Conservation (phyloP, 805 yeast genomes). For the Nakazawaea wyomingensis region DNA sequence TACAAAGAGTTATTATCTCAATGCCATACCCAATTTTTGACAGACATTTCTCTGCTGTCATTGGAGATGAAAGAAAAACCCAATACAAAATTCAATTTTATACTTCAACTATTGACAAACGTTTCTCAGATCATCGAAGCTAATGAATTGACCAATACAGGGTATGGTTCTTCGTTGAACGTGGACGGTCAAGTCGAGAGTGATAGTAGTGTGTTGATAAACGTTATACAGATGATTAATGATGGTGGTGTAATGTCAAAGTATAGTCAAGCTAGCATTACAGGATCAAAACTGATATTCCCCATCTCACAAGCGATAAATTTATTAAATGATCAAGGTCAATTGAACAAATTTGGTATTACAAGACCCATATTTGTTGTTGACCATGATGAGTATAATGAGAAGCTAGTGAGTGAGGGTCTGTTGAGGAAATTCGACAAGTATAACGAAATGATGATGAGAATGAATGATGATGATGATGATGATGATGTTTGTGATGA, state of each 20-base stretch:
- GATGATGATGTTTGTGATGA: background rate
- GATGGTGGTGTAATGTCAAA: too few relatives aligned
- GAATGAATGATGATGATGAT: too few relatives aligned
- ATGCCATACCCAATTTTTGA: background rate
- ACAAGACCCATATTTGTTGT: conserved; percentile 30
- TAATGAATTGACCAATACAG: conserved; percentile 42
- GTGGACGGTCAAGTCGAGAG: conserved; percentile 36
- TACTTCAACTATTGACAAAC: conserved; percentile 7
- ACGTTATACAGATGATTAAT: too few relatives aligned
- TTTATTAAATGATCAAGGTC: conserved; percentile 22
- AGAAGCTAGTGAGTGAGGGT: background rate
- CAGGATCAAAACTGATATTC: conserved; percentile 15
- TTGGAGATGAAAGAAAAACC: too few relatives aligned
- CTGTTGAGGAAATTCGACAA: background rate
- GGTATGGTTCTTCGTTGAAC: conserved; percentile 41
- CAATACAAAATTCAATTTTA: too few relatives aligned
- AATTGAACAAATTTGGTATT: conserved; percentile 23
- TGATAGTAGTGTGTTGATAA: conserved; percentile 41
- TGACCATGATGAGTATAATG: conserved; percentile 9
- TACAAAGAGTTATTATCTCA: conserved; percentile 18
- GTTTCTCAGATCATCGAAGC: conserved; percentile 24
- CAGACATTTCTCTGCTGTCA: background rate
- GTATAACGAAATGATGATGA: conserved; percentile 2
- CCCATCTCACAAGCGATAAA: conserved; percentile 31
- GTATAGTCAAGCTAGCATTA: conserved; percentile 20